phyloP scores from a whole-genome alignment of 352 stramenopile genomes.

The Globisporangium polare region DNA sequence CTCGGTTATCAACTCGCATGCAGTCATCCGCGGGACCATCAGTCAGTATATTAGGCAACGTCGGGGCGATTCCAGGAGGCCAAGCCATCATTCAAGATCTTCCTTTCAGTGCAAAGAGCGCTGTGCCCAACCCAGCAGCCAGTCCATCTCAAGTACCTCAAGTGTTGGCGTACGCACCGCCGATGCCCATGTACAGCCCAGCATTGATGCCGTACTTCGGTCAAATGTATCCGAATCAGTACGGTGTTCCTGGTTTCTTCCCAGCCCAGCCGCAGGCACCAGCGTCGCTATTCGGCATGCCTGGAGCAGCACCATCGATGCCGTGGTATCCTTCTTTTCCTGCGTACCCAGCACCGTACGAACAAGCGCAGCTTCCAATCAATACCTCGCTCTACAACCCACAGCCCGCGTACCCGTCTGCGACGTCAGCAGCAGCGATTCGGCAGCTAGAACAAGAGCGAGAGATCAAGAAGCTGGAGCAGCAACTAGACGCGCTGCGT shows the following conservation, averaged over 20 bases:
- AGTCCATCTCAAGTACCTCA: neutral
- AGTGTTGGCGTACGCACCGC: neutral
- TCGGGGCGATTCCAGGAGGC: neutral
- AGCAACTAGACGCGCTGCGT: conserved; percentile 12
- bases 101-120: neutral
- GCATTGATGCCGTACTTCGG: conserved; percentile 2
- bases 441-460: conserved; percentile 15
- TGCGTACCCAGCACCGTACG: neutral
- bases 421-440: neutral
- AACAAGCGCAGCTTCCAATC: neutral
- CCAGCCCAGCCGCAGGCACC: neutral
- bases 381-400: neutral
- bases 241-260: neutral
- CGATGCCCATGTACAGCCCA: conserved; percentile 1
- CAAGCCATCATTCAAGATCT: neutral
- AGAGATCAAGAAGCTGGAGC: conserved; percentile 15
- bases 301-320: neutral
- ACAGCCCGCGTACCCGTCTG: neutral
- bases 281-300: neutral
- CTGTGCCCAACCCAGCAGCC: neutral
- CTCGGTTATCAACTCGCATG: neutral
- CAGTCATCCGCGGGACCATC: neutral
- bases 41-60: neutral
- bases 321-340: neutral
- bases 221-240: conserved; percentile 1